phyloP scores from a whole-genome alignment of 305 asterid genomes.

The Rubia tinctorum region DNA sequence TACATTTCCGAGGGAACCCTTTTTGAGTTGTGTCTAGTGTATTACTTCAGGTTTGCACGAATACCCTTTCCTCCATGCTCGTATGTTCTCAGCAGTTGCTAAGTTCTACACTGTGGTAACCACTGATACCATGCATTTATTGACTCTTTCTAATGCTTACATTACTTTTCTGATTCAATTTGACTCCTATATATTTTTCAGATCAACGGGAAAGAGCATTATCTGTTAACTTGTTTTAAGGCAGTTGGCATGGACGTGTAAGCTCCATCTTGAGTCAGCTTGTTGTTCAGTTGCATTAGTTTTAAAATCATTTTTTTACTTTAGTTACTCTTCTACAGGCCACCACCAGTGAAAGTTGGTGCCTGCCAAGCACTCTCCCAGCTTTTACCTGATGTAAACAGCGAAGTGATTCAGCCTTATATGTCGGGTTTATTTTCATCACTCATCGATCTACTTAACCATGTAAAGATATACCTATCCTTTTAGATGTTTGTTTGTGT shows the following conservation, averaged over 20 bases:
- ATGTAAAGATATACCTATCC: slow-evolving; percentile 36
- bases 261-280: slow-evolving; percentile 21
- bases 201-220: slow-evolving; percentile 74
- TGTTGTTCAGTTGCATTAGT: neutral
- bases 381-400: slow-evolving; percentile 72
- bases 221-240: slow-evolving; percentile 74
- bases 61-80: slow-evolving; percentile 88
- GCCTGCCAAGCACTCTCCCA: slow-evolving; percentile 91
- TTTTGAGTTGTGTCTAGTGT: slow-evolving; percentile 17
- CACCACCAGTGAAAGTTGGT: slow-evolving; percentile 94
- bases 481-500: slow-evolving; percentile 5
- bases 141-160: slow-evolving; percentile 3
- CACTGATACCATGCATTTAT: slow-evolving; percentile 22
- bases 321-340: slow-evolving; percentile 42
- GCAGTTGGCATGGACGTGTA: slow-evolving; percentile 93
- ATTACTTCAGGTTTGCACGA: slow-evolving; percentile 59
- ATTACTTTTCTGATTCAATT: slow-evolving; percentile 5
- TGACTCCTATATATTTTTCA: slow-evolving; percentile 28
- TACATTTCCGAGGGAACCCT: slow-evolving; percentile 1
- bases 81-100: slow-evolving; percentile 82
- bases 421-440: slow-evolving; percentile 69
- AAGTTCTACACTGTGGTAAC: slow-evolving; percentile 81
- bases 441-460: slow-evolving; percentile 81
- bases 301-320: slow-evolving; percentile 11
- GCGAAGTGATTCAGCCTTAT: slow-evolving; percentile 60